phyloP scores from a whole-genome alignment of 257 asterid species.

The Lavandula angustifolia region DNA sequence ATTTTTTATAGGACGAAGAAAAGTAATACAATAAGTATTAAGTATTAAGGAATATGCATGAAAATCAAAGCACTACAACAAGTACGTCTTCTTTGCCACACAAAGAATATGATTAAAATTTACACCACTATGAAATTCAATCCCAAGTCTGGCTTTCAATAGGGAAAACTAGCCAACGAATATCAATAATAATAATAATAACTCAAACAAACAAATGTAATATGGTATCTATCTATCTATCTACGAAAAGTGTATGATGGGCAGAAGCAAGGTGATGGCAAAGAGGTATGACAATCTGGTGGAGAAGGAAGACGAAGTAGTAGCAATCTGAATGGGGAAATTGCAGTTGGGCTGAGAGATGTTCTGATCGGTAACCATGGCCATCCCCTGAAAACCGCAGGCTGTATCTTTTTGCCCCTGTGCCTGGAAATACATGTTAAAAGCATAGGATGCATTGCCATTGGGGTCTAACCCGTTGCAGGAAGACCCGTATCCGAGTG shows the following conservation, averaged over 20 bases:
- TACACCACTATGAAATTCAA: no score
- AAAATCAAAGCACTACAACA: no score
- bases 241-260: neutral
- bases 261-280: neutral
- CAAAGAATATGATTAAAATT: no score
- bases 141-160: no score
- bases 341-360: conserved; percentile 71
- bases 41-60: no score
- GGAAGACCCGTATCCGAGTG: conserved; percentile 76
- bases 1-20: no score
- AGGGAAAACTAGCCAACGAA: neutral
- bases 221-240: no score
- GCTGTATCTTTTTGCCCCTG: conserved; percentile 49
- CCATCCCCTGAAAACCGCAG: conserved; percentile 69
- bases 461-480: conserved; percentile 70
- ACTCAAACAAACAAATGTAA: neutral
- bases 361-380: conserved; percentile 52
- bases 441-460: conserved; percentile 73
- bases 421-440: conserved; percentile 68
- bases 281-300: conserved; percentile 9
- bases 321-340: conserved; percentile 63
- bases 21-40: no score
- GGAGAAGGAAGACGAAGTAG: conserved; percentile 37
- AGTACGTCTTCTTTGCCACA: no score
- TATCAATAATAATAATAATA: neutral